Percentiles rank a stretch among this genome's conserved stretches.
Evolutionary conservation across 306 rosid genomes (phyloP).

Genomic region (Rubus idaeus): DNA sequence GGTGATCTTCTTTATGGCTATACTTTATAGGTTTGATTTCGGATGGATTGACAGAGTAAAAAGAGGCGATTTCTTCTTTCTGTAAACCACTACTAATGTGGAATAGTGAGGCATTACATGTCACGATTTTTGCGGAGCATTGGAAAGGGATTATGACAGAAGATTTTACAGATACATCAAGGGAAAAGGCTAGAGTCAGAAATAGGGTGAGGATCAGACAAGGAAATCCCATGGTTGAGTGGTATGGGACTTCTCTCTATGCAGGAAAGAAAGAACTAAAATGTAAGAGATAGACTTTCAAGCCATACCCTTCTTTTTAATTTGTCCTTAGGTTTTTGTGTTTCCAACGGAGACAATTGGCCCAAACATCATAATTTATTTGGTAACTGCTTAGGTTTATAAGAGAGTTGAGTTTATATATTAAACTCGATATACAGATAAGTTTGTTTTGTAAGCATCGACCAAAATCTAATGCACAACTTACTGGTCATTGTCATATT

Average conservation of each 20-base stretch:
- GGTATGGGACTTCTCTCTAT: constrained; percentile 24
- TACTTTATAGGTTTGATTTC: constrained; percentile 37
- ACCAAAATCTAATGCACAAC: constrained; percentile 4
- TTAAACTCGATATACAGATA: not conserved
- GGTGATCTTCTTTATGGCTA: constrained; percentile 42
- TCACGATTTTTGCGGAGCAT: constrained; percentile 38
- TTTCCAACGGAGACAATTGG: constrained; percentile 7
- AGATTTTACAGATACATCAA: not conserved
- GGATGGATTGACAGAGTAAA: constrained; percentile 43
- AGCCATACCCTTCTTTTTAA: not conserved
- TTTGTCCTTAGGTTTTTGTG: constrained; percentile 33
- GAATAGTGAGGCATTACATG: constrained; percentile 65
- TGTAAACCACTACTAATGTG: constrained; percentile 28
- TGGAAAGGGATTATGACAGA: constrained; percentile 38
- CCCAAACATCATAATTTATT: constrained; percentile 9
- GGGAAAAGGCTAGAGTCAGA: constrained; percentile 10
- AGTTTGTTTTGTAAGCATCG: constrained; percentile 27
- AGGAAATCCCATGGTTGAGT: constrained; percentile 54
- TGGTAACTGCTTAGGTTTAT: constrained; percentile 8
- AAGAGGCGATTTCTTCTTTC: constrained; percentile 38
- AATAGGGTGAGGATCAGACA: constrained; percentile 33
- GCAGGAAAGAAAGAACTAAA: constrained; percentile 22
- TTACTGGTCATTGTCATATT: not conserved
- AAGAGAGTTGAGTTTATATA: not conserved
- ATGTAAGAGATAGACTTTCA: constrained; percentile 13